A percentile compares a stretch with the other conserved stretches of the same genome.
phyloP scores from a whole-genome alignment of 148 eudicot species.

The Beta vulgaris region DNA sequence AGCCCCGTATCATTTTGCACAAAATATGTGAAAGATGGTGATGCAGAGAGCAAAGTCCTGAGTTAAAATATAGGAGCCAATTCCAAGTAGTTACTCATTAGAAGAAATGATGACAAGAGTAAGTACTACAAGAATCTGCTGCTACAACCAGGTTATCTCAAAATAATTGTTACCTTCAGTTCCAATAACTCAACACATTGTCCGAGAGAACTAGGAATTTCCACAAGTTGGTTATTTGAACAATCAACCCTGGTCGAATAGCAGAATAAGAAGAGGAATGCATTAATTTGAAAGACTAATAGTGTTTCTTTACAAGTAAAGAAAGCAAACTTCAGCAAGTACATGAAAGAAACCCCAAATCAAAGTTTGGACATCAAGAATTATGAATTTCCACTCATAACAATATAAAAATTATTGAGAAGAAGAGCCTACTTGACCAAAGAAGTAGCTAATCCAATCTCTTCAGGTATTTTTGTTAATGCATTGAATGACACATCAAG shows the following conservation, averaged over 20 bases:
- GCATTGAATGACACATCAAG: constrained; percentile 76
- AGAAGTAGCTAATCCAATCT: constrained; percentile 76
- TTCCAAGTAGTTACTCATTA: background rate
- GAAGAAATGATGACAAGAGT: constrained; percentile 2
- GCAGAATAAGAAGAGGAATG: constrained; percentile 3
- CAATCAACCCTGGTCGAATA: constrained; percentile 73
- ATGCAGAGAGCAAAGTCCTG: too few species aligned
- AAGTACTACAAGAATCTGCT: constrained; percentile 1
- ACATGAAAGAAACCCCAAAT: too few species aligned
- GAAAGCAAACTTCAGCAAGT: constrained; percentile 7
- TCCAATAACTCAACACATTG: constrained; percentile 69
- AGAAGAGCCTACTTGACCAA: constrained; percentile 72
- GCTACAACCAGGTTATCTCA: constrained; percentile 2
- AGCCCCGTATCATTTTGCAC: too few species aligned
- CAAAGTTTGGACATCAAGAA: too few species aligned
- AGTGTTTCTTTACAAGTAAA: background rate
- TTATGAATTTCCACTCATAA: background rate
- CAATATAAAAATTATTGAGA: background rate
- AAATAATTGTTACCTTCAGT: constrained; percentile 53
- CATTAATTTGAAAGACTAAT: background rate
- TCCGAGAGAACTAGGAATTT: constrained; percentile 77
- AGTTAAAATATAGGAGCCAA: too few species aligned
- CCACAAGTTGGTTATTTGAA: constrained; percentile 71
- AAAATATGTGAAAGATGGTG: too few species aligned
- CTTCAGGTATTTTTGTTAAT: constrained; percentile 60